These are phyloP conservation scores for Mallotus nudiflorus DNA, from an alignment of 345 rosid genomes.

Conservation along the genomic window DNA sequence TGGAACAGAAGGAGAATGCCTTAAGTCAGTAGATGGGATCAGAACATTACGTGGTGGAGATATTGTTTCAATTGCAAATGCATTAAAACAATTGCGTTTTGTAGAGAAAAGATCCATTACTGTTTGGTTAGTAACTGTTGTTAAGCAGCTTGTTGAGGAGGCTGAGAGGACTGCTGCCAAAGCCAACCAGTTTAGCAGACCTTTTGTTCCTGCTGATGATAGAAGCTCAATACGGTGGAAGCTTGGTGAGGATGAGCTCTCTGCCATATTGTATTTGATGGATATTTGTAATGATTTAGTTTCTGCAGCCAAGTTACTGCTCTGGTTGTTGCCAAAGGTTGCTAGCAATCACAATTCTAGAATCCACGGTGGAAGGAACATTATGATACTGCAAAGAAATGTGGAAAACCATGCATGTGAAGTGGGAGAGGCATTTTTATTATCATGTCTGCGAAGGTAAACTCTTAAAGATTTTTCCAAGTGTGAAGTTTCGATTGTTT, in stretches of 20 bases:
- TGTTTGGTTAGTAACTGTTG: slow-evolving; percentile 72
- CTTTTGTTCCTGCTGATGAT: slow-evolving; percentile 61
- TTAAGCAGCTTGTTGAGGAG: slow-evolving; percentile 80
- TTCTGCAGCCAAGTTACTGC: slow-evolving; percentile 71
- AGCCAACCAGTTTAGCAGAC: slow-evolving; percentile 58
- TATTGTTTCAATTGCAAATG: slow-evolving; percentile 67
- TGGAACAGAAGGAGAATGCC: slow-evolving; percentile 67
- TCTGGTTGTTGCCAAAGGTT: slow-evolving; percentile 90
- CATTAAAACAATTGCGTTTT: slow-evolving; percentile 69
- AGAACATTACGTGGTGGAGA: slow-evolving; percentile 47
- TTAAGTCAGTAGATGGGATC: slow-evolving; percentile 56
- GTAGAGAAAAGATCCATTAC: slow-evolving; percentile 72
- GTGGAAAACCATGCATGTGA: slow-evolving; percentile 67
- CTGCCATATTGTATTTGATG: slow-evolving; percentile 68
- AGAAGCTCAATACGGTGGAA: slow-evolving; percentile 65
- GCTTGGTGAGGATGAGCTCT: slow-evolving; percentile 88
- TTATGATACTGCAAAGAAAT: slow-evolving; percentile 53
- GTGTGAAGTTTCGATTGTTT: not conserved
- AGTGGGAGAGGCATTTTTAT: slow-evolving; percentile 76
- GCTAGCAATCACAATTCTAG: slow-evolving; percentile 55
- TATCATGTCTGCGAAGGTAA: slow-evolving; percentile 86
- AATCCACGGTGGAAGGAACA: slow-evolving; percentile 74
- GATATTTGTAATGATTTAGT: slow-evolving; percentile 74
- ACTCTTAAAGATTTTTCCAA: slow-evolving; percentile 3
- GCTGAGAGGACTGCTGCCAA: slow-evolving; percentile 58